Evolutionary conservation across 768 basidiomycete species (phyloP).

Genomic region (Antrodiella citrinella): DNA sequence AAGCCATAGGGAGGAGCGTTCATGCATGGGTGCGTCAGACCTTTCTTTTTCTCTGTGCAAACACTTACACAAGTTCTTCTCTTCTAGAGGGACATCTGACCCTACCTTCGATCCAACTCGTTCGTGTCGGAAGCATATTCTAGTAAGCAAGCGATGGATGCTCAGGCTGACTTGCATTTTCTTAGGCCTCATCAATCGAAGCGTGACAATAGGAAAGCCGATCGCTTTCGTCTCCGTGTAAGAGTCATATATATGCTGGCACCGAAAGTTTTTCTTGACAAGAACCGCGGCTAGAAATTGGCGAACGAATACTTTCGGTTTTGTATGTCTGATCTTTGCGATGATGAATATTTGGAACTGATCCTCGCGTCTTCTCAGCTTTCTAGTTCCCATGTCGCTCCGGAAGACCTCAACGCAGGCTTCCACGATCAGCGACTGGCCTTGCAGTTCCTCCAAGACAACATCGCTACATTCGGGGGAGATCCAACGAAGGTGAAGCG

Average conservation of each 20-base stretch:
- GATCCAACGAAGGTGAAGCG: slow-evolving; percentile 36
- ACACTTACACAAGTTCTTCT: background rate
- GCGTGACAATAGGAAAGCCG: slow-evolving; percentile 37
- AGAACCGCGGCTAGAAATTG: slow-evolving; percentile 34
- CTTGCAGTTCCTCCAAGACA: slow-evolving; percentile 53
- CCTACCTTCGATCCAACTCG: slow-evolving; percentile 39
- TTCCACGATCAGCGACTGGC: slow-evolving; percentile 47
- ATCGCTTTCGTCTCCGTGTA: slow-evolving; percentile 43
- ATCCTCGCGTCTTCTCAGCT: slow-evolving; percentile 26
- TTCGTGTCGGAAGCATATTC: slow-evolving; percentile 20
- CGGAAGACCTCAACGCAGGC: slow-evolving; percentile 37
- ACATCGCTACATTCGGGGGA: slow-evolving; percentile 45
- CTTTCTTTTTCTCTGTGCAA: background rate
- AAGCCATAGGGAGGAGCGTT: slow-evolving; percentile 38
- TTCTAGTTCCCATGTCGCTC: slow-evolving; percentile 35
- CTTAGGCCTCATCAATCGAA: slow-evolving; percentile 41
- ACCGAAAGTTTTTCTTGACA: background rate
- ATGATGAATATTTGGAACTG: background rate
- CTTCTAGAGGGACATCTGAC: slow-evolving; percentile 34
- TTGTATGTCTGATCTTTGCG: slow-evolving; percentile 27
- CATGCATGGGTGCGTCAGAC: slow-evolving; percentile 33
- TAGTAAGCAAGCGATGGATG: background rate
- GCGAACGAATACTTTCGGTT: slow-evolving; percentile 50
- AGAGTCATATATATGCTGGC: background rate
- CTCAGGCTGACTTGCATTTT: background rate